phyloP scores from a whole-genome alignment of 148 eudicot genomes.

The Diospyros kaki region DNA sequence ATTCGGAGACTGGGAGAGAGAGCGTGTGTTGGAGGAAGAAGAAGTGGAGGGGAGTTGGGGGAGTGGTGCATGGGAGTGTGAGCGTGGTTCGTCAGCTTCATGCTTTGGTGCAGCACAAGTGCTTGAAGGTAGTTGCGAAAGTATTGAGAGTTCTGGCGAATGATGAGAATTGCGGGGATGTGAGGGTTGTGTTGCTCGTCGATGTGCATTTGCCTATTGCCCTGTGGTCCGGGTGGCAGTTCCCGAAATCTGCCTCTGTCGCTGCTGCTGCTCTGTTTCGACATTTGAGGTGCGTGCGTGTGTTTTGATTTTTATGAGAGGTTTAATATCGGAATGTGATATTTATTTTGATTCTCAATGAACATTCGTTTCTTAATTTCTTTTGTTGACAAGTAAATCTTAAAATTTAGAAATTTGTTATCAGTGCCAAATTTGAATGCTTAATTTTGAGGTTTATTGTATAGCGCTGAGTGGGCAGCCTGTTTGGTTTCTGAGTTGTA shows the following conservation, averaged over 20 bases:
- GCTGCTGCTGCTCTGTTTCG: conserved; percentile 78
- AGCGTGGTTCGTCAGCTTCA: conserved; percentile 69
- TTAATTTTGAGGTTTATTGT: too few relatives aligned
- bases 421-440: too few relatives aligned
- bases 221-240: conserved; percentile 84
- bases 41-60: conserved; percentile 40
- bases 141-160: conserved; percentile 24
- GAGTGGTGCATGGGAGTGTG: conserved; percentile 37
- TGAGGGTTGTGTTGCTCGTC: conserved; percentile 60
- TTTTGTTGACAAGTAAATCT: too few relatives aligned
- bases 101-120: conserved; percentile 41
- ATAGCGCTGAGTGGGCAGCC: too few relatives aligned
- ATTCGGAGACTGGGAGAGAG: conserved; percentile 15
- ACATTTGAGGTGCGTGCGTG: conserved; percentile 60
- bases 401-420: too few relatives aligned
- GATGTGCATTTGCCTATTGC: conserved; percentile 69
- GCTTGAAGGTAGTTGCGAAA: conserved; percentile 38
- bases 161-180: conserved; percentile 20
- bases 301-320: background rate
- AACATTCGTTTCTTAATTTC: too few relatives aligned
- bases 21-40: conserved; percentile 30
- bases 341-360: too few relatives aligned
- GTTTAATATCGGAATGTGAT: too few relatives aligned
- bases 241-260: conserved; percentile 43
- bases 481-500: too few relatives aligned